Percentiles rank a stretch among this genome's conserved stretches.
Conservation (phyloP, 495 filamentous ascomycete species). For the Trichoderma orchidacearum region DNA sequence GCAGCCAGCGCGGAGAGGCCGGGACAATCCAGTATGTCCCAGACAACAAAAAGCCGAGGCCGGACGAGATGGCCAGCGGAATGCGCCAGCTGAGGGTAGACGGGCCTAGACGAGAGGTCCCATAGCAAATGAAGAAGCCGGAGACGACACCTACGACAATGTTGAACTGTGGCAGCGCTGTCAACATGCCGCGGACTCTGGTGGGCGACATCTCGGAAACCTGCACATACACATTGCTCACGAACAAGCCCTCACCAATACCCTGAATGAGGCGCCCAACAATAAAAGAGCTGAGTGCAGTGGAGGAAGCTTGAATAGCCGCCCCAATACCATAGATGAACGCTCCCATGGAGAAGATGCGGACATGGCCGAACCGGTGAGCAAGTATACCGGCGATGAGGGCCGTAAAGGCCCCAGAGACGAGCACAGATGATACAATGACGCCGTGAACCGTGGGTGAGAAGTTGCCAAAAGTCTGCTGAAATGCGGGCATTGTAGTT, state of each 20-base stretch:
- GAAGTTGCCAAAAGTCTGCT: conserved; percentile 33
- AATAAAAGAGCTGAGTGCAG: conserved; percentile 42
- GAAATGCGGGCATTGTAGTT: conserved; percentile 47
- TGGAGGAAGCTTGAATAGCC: conserved; percentile 30
- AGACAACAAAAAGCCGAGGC: conserved; percentile 25
- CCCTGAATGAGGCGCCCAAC: conserved; percentile 42
- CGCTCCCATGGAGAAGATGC: conserved; percentile 37
- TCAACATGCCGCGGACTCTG: conserved; percentile 35
- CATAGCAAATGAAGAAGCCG: conserved; percentile 53
- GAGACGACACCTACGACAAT: conserved; percentile 36
- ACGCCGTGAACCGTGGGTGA: conserved; percentile 46
- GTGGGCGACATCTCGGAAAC: conserved; percentile 50
- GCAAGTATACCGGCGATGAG: conserved; percentile 51
- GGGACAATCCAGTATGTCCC: conserved; percentile 21
- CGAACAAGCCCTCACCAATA: conserved; percentile 46
- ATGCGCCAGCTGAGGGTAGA: conserved; percentile 43
- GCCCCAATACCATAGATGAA: conserved; percentile 42
- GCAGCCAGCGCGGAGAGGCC: conserved; percentile 29
- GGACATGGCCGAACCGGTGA: conserved; percentile 40
- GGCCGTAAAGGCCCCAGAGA: conserved; percentile 47
- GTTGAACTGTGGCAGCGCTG: conserved; percentile 42
- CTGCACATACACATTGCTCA: conserved; percentile 44
- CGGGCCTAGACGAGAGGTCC: conserved; percentile 27
- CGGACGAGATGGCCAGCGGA: conserved; percentile 34
- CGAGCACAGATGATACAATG: conserved; percentile 52